These are phyloP conservation scores for Monosporascus cannonballus DNA, from an alignment of 2,329 filamentous ascomycete genomes.

Conservation along the genomic window DNA sequence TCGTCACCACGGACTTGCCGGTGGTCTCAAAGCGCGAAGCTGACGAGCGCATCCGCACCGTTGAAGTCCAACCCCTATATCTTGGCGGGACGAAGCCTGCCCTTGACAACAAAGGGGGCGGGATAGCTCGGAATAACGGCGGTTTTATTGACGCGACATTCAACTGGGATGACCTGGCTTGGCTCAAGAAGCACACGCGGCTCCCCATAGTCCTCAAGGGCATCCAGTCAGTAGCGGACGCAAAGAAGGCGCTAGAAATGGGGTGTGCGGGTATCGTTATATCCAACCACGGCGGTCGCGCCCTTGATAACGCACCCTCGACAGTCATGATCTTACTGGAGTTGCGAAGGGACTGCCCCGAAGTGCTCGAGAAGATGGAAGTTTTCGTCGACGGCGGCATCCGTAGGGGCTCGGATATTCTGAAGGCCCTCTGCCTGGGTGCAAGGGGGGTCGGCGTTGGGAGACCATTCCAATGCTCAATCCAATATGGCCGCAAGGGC, in stretches of 20 bases:
- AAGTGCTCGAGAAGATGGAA: slow-evolving; percentile 54
- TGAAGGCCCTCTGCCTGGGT: slow-evolving; percentile 61
- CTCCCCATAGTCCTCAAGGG: slow-evolving; percentile 61
- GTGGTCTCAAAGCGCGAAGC: slow-evolving; percentile 50
- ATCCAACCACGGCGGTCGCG: slow-evolving; percentile 64
- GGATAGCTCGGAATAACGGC: slow-evolving; percentile 50
- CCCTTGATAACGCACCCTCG: slow-evolving; percentile 43
- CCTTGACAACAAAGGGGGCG: slow-evolving; percentile 48
- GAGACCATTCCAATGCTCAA: slow-evolving; percentile 51
- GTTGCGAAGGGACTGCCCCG: slow-evolving; percentile 53
- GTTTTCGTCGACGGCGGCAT: slow-evolving; percentile 62
- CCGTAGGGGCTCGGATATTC: slow-evolving; percentile 58
- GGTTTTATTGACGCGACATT: slow-evolving; percentile 51
- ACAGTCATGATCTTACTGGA: slow-evolving; percentile 56
- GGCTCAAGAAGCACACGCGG: slow-evolving; percentile 52
- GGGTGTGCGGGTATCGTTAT: slow-evolving; percentile 64
- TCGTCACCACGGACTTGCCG: slow-evolving; percentile 54
- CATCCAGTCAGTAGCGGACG: slow-evolving; percentile 62
- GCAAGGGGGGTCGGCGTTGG: slow-evolving; percentile 60
- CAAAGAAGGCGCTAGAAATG: slow-evolving; percentile 49
- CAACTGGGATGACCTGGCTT: slow-evolving; percentile 59
- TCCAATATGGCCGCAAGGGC: slow-evolving; percentile 56
- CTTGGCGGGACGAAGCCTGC: slow-evolving; percentile 43
- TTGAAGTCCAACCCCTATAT: slow-evolving; percentile 40
- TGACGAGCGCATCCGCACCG: slow-evolving; percentile 39